Evolutionary conservation across 495 filamentous ascomycete species (phyloP), one percentile per base, ranked within the genome.

Genomic region (Tetracladium setigerum): DNA sequence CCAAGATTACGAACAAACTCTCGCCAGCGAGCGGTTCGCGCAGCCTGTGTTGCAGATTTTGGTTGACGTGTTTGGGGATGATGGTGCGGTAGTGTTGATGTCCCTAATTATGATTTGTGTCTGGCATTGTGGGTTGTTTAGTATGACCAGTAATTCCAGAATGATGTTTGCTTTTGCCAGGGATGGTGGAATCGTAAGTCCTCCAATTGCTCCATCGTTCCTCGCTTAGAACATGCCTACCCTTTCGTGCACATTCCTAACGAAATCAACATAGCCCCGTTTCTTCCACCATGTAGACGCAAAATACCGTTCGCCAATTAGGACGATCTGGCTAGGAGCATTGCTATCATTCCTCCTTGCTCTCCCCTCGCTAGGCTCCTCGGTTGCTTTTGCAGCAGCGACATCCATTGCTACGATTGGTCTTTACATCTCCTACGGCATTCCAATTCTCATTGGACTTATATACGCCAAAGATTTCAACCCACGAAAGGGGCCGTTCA

Each of bases 321-420:
- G 68, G 24, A 78, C 79, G 13, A 65, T 83, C 41, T 78, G 71
- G 62, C 62, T 83, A 3, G 77, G 74, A 0, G 72, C 75, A 4
- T 63, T 72, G 15, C 65, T 82, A 11, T 66, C 77, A 37, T 81
- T 81, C 61, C 62, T 75, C 44, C 67, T 84, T 0, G 72, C 76
- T 0, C 66, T 83, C 15, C 79, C 80, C 14, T 78, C 72, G 8
- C 70, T 84, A 0, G 81, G 81, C 11, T 76, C 70, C 6, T 61
- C 62, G 0, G 80, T 82, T 12, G 81, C 77, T 18, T 86, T 78
- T 60, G 63, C 68, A 27, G 81, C 76, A 11, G 81, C 74, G 35
- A 83, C 77, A 8, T 75, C 66, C 10, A 77, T 83, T 40, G 77
- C 74, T 9, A 83, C 82, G 12, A 84, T 85, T 39, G 74, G 79